phyloP scores from a whole-genome alignment of 2,329 filamentous ascomycete species.

The Pseudopyrenochaeta lycopersici region DNA sequence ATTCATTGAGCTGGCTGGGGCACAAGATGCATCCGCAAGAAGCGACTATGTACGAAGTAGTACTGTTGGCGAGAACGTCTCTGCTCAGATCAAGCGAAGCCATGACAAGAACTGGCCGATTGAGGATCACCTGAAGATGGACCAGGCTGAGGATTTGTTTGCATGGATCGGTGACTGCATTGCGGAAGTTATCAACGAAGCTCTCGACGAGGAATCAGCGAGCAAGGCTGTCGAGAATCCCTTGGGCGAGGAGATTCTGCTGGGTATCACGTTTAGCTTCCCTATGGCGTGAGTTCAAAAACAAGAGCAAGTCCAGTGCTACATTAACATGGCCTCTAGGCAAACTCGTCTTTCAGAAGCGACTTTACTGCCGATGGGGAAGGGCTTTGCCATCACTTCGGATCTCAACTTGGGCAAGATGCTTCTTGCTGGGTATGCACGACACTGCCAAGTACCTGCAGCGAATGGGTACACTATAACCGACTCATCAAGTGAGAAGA shows the following conservation, averaged over 20 bases:
- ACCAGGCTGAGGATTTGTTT: slow-evolving; percentile 79
- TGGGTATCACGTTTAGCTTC: slow-evolving; percentile 76
- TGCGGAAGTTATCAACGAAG: slow-evolving; percentile 73
- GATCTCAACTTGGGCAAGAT: slow-evolving; percentile 69
- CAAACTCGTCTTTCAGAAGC: slow-evolving; percentile 71
- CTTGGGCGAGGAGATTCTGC: slow-evolving; percentile 59
- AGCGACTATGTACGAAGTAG: slow-evolving; percentile 17
- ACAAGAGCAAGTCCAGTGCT: background rate
- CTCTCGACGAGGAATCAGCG: slow-evolving; percentile 51
- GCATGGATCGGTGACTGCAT: slow-evolving; percentile 84
- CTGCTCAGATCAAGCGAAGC: slow-evolving; percentile 62
- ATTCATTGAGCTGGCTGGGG: slow-evolving; percentile 68
- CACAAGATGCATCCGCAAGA: slow-evolving; percentile 43
- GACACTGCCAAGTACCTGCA: slow-evolving; percentile 56
- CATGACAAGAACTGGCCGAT: slow-evolving; percentile 80
- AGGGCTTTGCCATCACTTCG: slow-evolving; percentile 71
- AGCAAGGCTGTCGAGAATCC: slow-evolving; percentile 33
- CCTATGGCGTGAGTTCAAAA: slow-evolving; percentile 62
- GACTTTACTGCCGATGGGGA: slow-evolving; percentile 73
- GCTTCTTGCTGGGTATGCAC: slow-evolving; percentile 67
- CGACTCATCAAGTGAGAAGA: slow-evolving; percentile 35
- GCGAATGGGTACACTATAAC: slow-evolving; percentile 30
- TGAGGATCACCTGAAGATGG: slow-evolving; percentile 74
- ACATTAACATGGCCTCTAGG: slow-evolving; percentile 29
- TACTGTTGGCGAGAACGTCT: slow-evolving; percentile 26